These are phyloP conservation scores for Crepidotus variabilis DNA, from an alignment of 768 basidiomycete genomes.

Conservation along the genomic window DNA sequence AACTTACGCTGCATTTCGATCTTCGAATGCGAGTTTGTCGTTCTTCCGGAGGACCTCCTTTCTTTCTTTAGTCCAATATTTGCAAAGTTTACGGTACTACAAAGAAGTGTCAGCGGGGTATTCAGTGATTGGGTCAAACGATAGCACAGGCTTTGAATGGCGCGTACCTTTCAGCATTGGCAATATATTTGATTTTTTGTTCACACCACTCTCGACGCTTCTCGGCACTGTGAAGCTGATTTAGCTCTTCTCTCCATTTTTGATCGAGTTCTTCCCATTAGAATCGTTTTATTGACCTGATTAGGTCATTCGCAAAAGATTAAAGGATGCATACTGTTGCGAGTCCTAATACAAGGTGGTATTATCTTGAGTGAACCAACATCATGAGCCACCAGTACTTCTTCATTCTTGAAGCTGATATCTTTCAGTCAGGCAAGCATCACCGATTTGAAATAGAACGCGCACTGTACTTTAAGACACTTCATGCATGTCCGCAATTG, in stretches of 20 bases:
- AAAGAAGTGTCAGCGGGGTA: not conserved
- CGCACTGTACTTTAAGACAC: not conserved
- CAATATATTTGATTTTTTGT: too few relatives aligned
- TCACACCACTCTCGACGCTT: too few relatives aligned
- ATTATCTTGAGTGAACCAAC: too few relatives aligned
- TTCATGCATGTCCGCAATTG: not conserved
- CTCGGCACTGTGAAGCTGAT: too few relatives aligned
- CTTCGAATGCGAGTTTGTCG: not conserved
- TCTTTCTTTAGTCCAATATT: not conserved
- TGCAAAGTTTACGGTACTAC: not conserved
- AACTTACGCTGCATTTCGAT: conserved; percentile 2
- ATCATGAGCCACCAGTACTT: not conserved
- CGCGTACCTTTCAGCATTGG: not conserved
- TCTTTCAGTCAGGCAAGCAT: not conserved
- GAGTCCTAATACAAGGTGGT: too few relatives aligned
- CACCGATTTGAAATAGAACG: not conserved
- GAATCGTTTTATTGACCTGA: too few relatives aligned
- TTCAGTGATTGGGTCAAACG: not conserved
- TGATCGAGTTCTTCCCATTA: too few relatives aligned
- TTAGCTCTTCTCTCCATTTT: too few relatives aligned
- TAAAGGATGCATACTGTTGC: too few relatives aligned
- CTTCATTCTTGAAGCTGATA: not conserved
- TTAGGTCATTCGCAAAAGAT: too few relatives aligned
- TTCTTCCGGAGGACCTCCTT: not conserved
- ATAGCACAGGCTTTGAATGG: not conserved